Base-by-base conservation (phyloP, 2,329 filamentous ascomycete species). In the Domatiomyces catenatus region DNA sequence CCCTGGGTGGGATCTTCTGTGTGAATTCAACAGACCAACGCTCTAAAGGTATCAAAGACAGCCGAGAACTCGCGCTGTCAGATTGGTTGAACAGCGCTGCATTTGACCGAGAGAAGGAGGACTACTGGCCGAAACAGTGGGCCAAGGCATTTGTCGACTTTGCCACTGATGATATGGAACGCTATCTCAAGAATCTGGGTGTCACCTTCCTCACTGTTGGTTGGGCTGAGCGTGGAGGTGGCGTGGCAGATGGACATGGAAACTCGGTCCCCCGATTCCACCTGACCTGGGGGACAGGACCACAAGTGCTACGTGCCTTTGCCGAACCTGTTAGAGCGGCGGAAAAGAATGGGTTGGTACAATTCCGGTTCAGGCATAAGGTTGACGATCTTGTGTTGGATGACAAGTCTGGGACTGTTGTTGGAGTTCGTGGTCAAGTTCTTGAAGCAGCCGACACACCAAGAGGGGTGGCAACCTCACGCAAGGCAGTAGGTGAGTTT, bases 241-340 rank as follows among this genome's bases (percentile, higher is more conserved):
- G 77, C 0, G 60, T 63, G 0, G 73, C 76, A 0, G 71, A 74
- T 3, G 76, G 77, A 2, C 77, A 80, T 58, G 78, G 78, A 4
- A 81, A 81, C 60, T 76, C 75, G 10, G 77, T 81, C 1, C 78
- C 78, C 1, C 63, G 78, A n/a, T 81, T 81, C 59, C 77, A 81
- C 59, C 52, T 80, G 26, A 74, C 75, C 0, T 81, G 77, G 78
- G 77, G 78, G 2, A 74, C 75, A 0, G 78, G 78, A 0, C 77
- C 77, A 3, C 77, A 79, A 61, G 69, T 80, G 1, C 76, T 81
- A 48, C 66, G 75, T 15, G 67, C 76, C 2, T 81, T 81, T 57
- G 67, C 63, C 2, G 75, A 79, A 48, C 78, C 78, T 1, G 75
- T 80, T 2, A 61, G 67, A 51, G 70, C 66, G 52, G 75, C 75